Conservation (phyloP, 768 basidiomycete species). For the Lactifluus rugatus region DNA sequence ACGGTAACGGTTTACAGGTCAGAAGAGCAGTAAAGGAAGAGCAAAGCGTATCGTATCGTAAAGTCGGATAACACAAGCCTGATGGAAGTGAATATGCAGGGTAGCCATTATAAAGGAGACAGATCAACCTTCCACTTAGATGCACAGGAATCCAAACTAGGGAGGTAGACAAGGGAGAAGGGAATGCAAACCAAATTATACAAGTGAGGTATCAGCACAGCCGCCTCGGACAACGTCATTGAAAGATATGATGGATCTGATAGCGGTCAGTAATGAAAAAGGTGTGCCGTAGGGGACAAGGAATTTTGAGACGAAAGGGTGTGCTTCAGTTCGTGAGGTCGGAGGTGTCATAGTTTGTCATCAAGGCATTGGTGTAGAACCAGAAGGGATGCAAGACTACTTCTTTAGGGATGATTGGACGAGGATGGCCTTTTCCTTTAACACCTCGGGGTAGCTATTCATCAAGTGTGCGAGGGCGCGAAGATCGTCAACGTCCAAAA, state of each 20-base stretch:
- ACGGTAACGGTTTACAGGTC: neutral
- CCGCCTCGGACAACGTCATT: neutral
- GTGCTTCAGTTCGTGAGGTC: neutral
- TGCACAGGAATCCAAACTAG: conserved; percentile 4
- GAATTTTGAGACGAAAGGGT: neutral
- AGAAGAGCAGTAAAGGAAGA: neutral
- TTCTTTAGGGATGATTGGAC: conserved; percentile 8
- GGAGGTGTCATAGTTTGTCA: neutral
- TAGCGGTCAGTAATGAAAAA: conserved; percentile 3
- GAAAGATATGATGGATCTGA: neutral
- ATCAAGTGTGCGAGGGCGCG: conserved; percentile 75
- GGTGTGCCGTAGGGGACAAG: neutral
- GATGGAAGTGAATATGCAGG: conserved; percentile 10
- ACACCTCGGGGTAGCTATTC: conserved; percentile 74
- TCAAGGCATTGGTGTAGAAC: neutral
- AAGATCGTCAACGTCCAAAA: conserved; percentile 80
- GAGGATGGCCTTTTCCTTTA: conserved; percentile 45
- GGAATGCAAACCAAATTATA: conserved; percentile 4
- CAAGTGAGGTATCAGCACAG: conserved; percentile 15
- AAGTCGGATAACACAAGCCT: neutral
- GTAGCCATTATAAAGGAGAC: conserved; percentile 5
- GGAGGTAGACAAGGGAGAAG: neutral
- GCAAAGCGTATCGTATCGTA: conserved; percentile 14
- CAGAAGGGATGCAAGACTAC: neutral
- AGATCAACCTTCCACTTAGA: conserved; percentile 11